Percentiles rank a stretch among this genome's conserved stretches.
Evolutionary conservation across 2,329 filamentous ascomycete genomes (phyloP).

Genomic region (Colletotrichum tabaci): DNA sequence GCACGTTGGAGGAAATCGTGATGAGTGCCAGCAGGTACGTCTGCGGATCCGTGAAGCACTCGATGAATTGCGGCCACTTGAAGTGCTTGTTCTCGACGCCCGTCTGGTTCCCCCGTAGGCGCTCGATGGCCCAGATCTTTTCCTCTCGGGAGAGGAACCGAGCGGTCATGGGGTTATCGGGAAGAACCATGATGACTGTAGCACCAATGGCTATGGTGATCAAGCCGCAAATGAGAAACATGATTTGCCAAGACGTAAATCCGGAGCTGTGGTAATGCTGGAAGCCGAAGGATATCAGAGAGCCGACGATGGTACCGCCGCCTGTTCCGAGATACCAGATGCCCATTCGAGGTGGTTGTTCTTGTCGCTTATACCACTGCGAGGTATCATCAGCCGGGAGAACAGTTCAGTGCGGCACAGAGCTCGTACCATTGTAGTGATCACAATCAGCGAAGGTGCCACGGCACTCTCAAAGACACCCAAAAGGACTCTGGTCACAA

Average conservation of each 20-base stretch:
- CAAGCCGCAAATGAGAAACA: slow-evolving; percentile 75
- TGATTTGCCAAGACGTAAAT: slow-evolving; percentile 59
- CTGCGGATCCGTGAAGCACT: slow-evolving; percentile 64
- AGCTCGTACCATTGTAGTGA: slow-evolving; percentile 55
- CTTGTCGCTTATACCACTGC: slow-evolving; percentile 61
- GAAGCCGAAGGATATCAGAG: slow-evolving; percentile 69
- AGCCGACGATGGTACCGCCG: slow-evolving; percentile 69
- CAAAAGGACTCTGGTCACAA: slow-evolving; percentile 44
- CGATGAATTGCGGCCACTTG: slow-evolving; percentile 75
- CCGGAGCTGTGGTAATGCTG: slow-evolving; percentile 62
- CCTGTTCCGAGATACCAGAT: slow-evolving; percentile 78
- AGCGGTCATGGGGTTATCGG: slow-evolving; percentile 69
- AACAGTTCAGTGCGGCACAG: no score
- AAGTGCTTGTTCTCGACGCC: slow-evolving; percentile 82
- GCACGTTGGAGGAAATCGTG: slow-evolving; percentile 74
- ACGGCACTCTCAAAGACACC: slow-evolving; percentile 48
- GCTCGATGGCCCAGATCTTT: slow-evolving; percentile 77
- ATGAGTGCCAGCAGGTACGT: slow-evolving; percentile 73
- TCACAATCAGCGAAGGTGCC: slow-evolving; percentile 61
- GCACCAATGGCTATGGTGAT: slow-evolving; percentile 72
- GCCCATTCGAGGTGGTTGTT: slow-evolving; percentile 75
- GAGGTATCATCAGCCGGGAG: background rate
- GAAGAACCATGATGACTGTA: slow-evolving; percentile 70
- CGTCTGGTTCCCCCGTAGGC: slow-evolving; percentile 81
- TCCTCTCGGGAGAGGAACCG: slow-evolving; percentile 74